phyloP scores from a whole-genome alignment of 2,329 filamentous ascomycete genomes.

The Davidsoniella australis region DNA sequence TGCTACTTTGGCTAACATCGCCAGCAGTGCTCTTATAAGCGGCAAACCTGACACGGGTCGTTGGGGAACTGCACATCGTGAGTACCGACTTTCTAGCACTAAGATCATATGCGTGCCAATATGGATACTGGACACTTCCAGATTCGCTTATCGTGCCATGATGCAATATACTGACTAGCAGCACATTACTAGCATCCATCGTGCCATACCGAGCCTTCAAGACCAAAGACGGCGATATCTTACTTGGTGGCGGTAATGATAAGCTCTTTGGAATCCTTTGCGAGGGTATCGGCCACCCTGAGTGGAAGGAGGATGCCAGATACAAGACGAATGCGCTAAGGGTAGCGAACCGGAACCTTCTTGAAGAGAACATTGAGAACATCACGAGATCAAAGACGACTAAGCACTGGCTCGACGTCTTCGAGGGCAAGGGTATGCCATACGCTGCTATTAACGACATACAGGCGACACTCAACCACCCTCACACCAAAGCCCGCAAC shows the following conservation, averaged over 20 bases:
- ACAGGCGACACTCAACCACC: constrained; percentile 64
- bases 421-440: constrained; percentile 85
- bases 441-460: constrained; percentile 90
- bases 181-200: constrained; percentile 55
- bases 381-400: constrained; percentile 65
- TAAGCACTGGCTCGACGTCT: constrained; percentile 66
- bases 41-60: constrained; percentile 74
- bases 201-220: constrained; percentile 83
- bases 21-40: constrained; percentile 77
- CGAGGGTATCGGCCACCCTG: constrained; percentile 36
- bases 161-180: not conserved
- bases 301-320: constrained; percentile 42
- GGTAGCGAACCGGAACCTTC: constrained; percentile 52
- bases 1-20: constrained; percentile 86
- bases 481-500: constrained; percentile 65
- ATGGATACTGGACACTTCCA: not conserved
- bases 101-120: not conserved
- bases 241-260: constrained; percentile 59
- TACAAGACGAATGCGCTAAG: constrained; percentile 45
- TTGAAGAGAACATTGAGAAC: constrained; percentile 65
- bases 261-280: constrained; percentile 49
- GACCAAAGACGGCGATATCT: constrained; percentile 52
- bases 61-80: constrained; percentile 93
- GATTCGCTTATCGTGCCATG: not conserved
- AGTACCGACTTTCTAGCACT: constrained; percentile 16